These are phyloP conservation scores for Arabis alpina DNA, from an alignment of 345 rosid genomes.

Conservation along the genomic window DNA sequence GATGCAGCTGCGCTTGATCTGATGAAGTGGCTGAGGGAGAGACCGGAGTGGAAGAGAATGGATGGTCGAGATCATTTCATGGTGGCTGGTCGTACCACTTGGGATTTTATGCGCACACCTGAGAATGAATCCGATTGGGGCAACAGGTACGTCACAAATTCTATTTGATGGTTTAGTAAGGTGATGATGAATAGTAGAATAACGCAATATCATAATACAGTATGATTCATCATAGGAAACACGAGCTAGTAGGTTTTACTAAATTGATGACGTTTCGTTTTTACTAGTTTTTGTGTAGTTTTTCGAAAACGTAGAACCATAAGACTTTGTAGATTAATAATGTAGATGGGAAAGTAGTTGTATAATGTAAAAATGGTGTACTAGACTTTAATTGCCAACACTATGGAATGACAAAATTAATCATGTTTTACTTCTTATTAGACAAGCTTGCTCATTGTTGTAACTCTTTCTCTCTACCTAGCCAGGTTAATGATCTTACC, in stretches of 20 bases:
- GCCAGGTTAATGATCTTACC: slow-evolving; percentile 62
- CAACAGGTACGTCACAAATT: slow-evolving; percentile 43
- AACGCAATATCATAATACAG: neutral
- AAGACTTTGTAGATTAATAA: neutral
- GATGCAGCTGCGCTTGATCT: slow-evolving; percentile 61
- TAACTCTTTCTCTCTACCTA: slow-evolving; percentile 1
- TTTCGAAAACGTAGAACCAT: neutral
- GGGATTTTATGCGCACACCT: slow-evolving; percentile 81
- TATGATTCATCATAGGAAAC: neutral
- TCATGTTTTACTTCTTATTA: slow-evolving; percentile 1
- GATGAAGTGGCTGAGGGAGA: slow-evolving; percentile 62
- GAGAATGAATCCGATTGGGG: slow-evolving; percentile 66
- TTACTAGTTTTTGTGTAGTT: slow-evolving; percentile 1
- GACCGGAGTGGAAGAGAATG: slow-evolving; percentile 72
- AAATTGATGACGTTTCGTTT: neutral
- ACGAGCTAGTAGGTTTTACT: neutral
- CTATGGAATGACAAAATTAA: neutral
- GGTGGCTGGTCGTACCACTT: slow-evolving; percentile 81
- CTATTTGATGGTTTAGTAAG: neutral
- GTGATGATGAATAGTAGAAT: neutral
- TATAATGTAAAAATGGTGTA: neutral
- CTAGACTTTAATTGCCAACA: neutral
- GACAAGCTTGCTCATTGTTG: slow-evolving; percentile 30
- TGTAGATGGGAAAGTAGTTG: neutral
- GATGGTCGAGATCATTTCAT: slow-evolving; percentile 78